A percentile compares a stretch with the other conserved stretches of the same genome.
Evolutionary conservation across 306 rosid genomes (phyloP).

Genomic region (Trifolium subterraneum): DNA sequence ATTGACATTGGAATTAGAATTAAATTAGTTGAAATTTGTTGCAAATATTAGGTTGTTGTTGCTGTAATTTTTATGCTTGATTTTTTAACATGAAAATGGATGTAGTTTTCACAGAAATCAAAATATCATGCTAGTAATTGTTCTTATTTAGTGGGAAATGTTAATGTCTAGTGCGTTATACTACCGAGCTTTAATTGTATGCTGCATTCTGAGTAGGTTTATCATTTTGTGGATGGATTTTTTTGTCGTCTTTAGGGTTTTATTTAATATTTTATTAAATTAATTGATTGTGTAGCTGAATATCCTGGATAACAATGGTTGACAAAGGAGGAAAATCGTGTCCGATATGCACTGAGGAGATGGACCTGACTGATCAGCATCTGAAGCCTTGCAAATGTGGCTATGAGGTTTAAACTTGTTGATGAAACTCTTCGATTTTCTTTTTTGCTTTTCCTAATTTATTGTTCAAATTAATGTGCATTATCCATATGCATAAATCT

Average conservation of each 20-base stretch:
- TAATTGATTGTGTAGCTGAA: constrained; percentile 35
- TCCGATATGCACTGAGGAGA: constrained; percentile 63
- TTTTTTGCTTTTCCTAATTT: constrained; percentile 7
- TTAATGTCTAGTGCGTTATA: not conserved
- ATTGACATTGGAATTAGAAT: not conserved
- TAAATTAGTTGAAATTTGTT: constrained; percentile 6
- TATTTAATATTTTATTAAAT: not conserved
- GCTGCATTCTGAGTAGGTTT: constrained; percentile 30
- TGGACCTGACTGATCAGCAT: constrained; percentile 68
- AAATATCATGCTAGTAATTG: constrained; percentile 3
- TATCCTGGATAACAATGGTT: constrained; percentile 49
- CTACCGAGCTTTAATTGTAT: not conserved
- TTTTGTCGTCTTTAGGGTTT: not conserved
- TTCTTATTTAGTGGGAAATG: not conserved
- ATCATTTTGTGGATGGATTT: not conserved
- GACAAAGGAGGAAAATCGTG: constrained; percentile 57
- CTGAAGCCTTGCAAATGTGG: constrained; percentile 68
- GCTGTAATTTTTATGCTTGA: not conserved
- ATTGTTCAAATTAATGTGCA: constrained; percentile 25
- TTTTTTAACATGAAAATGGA: not conserved
- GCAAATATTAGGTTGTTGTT: not conserved
- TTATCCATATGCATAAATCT: constrained; percentile 12
- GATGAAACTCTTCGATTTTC: not conserved
- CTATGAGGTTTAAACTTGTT: constrained; percentile 51
- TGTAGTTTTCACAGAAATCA: not conserved